Conservation (phyloP, 768 basidiomycete species). For the Tulasnella calospora region DNA sequence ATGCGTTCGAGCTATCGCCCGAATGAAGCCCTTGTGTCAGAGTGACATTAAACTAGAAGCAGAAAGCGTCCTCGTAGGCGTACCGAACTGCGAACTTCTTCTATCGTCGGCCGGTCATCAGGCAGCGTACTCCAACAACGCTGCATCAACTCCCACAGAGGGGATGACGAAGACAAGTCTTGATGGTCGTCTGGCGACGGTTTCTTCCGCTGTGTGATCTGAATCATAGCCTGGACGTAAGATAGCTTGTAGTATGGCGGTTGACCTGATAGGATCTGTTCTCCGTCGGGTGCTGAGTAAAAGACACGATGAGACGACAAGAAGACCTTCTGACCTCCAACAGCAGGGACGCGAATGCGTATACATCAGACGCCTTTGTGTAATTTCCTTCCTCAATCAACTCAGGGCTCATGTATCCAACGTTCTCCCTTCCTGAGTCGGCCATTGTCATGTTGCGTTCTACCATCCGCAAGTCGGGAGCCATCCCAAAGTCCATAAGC, state of each 20-base stretch:
- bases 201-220: not conserved
- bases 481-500: not conserved
- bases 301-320: not conserved
- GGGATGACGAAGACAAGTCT: not conserved
- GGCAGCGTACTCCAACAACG: not conserved
- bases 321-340: not conserved
- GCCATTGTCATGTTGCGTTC: not conserved
- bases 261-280: not conserved
- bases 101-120: not conserved
- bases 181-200: not conserved
- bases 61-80: not conserved
- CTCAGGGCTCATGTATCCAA: not conserved
- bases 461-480: not conserved
- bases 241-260: not conserved
- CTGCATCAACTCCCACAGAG: not conserved
- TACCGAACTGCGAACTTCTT: not conserved
- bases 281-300: not conserved
- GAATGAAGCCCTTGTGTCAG: too few species aligned
- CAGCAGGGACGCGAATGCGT: not conserved
- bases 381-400: not conserved
- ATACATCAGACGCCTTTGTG: not conserved
- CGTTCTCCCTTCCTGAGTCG: not conserved
- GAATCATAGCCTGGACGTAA: not conserved
- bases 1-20: not conserved
- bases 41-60: not conserved